phyloP scores from a whole-genome alignment of 169 alveolate genomes.

The Fabrea salina region DNA sequence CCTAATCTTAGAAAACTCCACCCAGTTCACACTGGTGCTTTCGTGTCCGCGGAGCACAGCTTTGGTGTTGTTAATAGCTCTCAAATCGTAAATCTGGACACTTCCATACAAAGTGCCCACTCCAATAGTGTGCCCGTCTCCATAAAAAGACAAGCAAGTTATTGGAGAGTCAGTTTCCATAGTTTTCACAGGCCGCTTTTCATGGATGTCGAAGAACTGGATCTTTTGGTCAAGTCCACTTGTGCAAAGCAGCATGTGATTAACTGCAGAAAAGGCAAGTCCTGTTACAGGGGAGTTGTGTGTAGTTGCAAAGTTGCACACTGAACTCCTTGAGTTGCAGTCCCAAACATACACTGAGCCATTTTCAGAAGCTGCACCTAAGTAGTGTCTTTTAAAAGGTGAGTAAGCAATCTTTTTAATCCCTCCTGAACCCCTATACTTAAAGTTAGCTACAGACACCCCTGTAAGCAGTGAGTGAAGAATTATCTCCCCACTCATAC shows the following conservation, averaged over 20 bases:
- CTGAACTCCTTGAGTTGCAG: slow-evolving; percentile 10
- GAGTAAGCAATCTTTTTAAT: slow-evolving; percentile 31
- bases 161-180: slow-evolving; percentile 43
- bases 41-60: slow-evolving; percentile 38
- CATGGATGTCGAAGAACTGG: slow-evolving; percentile 53
- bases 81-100: slow-evolving; percentile 47
- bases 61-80: slow-evolving; percentile 13
- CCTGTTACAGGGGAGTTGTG: slow-evolving; percentile 45
- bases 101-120: slow-evolving; percentile 57
- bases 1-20: not conserved
- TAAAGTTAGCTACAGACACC: slow-evolving; percentile 23
- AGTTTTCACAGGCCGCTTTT: slow-evolving; percentile 45
- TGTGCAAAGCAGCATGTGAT: slow-evolving; percentile 46
- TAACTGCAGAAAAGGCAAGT: slow-evolving; percentile 55
- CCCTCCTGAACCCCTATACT: slow-evolving; percentile 16
- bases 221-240: slow-evolving; percentile 51
- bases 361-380: slow-evolving; percentile 51
- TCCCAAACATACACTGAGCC: slow-evolving; percentile 61
- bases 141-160: slow-evolving; percentile 44
- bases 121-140: slow-evolving; percentile 61
- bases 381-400: slow-evolving; percentile 18
- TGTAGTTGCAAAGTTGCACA: not conserved
- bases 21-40: slow-evolving; percentile 4
- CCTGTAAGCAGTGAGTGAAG: slow-evolving; percentile 15
- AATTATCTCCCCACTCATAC: not conserved